Evolutionary conservation across 140 eudicot species (phyloP), one percentile per base, ranked within the genome.

Genomic region (Anethum foeniculum): DNA sequence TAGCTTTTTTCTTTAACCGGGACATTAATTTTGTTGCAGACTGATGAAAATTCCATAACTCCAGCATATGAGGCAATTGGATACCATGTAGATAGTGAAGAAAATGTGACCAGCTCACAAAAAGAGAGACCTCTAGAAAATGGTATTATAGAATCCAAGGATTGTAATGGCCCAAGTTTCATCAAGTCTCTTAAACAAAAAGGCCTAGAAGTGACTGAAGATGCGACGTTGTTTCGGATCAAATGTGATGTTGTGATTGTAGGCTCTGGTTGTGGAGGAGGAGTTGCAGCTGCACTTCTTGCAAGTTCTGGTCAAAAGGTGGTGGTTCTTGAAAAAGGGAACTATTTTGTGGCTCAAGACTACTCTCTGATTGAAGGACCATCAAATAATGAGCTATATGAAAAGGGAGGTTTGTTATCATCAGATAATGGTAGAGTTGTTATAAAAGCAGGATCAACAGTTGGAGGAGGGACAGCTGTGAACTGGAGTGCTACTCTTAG

Each of bases 231-330:
- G 19, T 84, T 67, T 60, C 88, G 52, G 46, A 85, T 95, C 74
- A 89, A 88, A 83, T 95, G 97, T 69, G 99, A 95, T 49, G 99
- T 91, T 3, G 90, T 91, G 30, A 90, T 95, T 21, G 90, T 95
- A 1, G 99, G 99, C 32, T 95, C 97, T 15, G 99, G 99, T 34
- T 90, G 97, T 67, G 99, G 99, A 34, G 99, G 99, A 5, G 99
- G 97, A 14, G 97, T 95, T 79, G 97, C 97, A 14, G 99, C 99
- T 0, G 91, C 97, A 5, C 84, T 90, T 83, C 93, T 95, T 0
- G 90, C 99, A 4, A 64, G 74, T n/a, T 83, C 92, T 2, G 99
- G 99, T 46, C 86, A 85, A 13, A 95, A 92, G 82, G 97, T 95
- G 39, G 75, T 95, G 48, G 93, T 95, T 76, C 81, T 95, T 16